Evolutionary conservation across 192 early-diverging fungal genomes (phyloP).

Genomic region (Funneliformis mosseae): DNA sequence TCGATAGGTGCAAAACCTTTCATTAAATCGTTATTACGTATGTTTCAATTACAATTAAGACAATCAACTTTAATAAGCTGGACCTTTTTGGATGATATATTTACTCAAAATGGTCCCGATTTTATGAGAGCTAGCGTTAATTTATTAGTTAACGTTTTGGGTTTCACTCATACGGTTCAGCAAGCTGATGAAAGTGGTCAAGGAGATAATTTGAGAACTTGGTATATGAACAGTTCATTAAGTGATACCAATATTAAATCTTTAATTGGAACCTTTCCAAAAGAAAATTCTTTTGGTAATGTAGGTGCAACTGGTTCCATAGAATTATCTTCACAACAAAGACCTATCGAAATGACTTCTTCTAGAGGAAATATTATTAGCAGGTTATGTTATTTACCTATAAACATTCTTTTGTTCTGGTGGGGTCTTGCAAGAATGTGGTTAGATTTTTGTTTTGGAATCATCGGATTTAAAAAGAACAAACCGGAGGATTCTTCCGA

Average conservation of each 20-base stretch:
- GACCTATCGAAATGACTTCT: neutral
- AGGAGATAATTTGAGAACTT: conserved; percentile 17
- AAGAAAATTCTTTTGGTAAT: neutral
- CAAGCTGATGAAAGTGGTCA: conserved; percentile 20
- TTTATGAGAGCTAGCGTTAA: conserved; percentile 32
- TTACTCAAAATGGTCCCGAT: conserved; percentile 28
- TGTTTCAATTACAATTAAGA: conserved; percentile 10
- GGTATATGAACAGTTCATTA: conserved; percentile 8
- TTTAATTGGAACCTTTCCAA: conserved; percentile 14
- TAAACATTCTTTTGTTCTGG: neutral
- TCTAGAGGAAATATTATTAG: neutral
- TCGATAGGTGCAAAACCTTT: conserved; percentile 12
- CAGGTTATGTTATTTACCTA: neutral
- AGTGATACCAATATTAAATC: conserved; percentile 4
- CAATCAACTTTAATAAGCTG: conserved; percentile 6
- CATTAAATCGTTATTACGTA: conserved; percentile 7
- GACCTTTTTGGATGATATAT: conserved; percentile 33
- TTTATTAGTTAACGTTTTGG: conserved; percentile 22
- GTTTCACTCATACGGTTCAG: conserved; percentile 26
- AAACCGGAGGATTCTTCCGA: neutral
- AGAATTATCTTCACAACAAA: conserved; percentile 26
- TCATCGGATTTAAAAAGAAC: neutral
- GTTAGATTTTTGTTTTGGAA: conserved; percentile 2
- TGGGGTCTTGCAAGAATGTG: neutral
- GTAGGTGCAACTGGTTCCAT: conserved; percentile 21